Evolutionary conservation across 495 filamentous ascomycete species (phyloP), one percentile per base, ranked within the genome.

Genomic region (Thozetella sp.): DNA sequence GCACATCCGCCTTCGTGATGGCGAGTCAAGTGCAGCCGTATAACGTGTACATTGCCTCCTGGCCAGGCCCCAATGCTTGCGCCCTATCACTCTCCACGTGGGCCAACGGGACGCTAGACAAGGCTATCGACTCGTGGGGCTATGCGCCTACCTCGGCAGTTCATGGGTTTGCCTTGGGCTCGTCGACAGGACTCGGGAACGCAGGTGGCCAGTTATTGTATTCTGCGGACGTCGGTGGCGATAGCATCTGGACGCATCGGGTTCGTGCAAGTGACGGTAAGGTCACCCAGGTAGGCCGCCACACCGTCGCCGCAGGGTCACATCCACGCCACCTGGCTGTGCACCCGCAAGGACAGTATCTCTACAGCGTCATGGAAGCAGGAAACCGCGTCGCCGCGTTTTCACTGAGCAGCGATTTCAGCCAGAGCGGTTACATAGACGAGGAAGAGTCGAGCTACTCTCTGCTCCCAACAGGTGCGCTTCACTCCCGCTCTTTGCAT

Each of bases 171-270:
- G 69, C 70, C 2, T 59, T 78, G 30, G 63, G 59, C 17, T 15
- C n/a, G n/a, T n/a, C n/a, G n/a, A n/a, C n/a, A n/a, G n/a, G n/a
- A n/a, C n/a, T n/a, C n/a, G n/a, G 50, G 17, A 26, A 55, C 11
- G 25, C 25, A 22, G 51, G 59, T 11, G 25, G 20, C 1, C 34
- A 53, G 0, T 63, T 68, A 51, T 51, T 77, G 25, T 68, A 72
- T 53, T 71, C 72, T 12, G 71, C 76, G 17, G 76, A 77, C 52
- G 58, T 70, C 50, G 63, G 19, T 13, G 69, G 60, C 3, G 72
- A 76, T 54, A 51, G 64, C 12, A 40, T 78, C 22, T 77, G 74
- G 72, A 67, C 68, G 20, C 74, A 78, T 57, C n/a, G 0, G 11
- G 62, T 72, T 52, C 56, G 71, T 37, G 19, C 19, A 6, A 19